A percentile compares a stretch with the other conserved stretches of the same genome.
phyloP scores from a whole-genome alignment of 352 stramenopile species.

The Pythium dissimile region DNA sequence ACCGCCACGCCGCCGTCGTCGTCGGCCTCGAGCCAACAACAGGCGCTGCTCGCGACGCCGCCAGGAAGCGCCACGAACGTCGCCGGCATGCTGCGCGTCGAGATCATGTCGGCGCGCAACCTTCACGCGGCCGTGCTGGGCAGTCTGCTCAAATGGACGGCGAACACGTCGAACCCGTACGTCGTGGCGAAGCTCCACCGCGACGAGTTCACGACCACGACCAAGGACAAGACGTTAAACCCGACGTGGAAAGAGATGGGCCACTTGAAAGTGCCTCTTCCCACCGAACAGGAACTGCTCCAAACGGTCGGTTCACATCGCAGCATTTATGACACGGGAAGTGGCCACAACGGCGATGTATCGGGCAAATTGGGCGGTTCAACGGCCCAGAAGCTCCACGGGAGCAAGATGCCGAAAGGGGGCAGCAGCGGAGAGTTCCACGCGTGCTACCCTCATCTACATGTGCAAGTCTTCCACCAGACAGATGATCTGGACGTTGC shows the following conservation, averaged over 20 bases:
- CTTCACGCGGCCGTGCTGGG: conserved; percentile 55
- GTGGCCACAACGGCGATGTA: conserved; percentile 5
- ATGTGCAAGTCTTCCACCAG: conserved; percentile 60
- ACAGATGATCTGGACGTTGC: conserved; percentile 23
- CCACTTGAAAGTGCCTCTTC: conserved; percentile 44
- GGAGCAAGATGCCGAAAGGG: conserved; percentile 14
- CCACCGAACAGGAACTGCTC: conserved; percentile 53
- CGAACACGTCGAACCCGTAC: conserved; percentile 67
- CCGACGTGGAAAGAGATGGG: conserved; percentile 67
- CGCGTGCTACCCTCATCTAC: conserved; percentile 52
- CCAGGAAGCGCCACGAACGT: not conserved
- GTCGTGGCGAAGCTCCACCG: conserved; percentile 50
- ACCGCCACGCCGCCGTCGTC: not conserved
- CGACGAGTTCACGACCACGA: conserved; percentile 50
- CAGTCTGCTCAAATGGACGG: conserved; percentile 64
- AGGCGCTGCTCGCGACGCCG: not conserved
- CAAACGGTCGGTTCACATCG: conserved; percentile 29
- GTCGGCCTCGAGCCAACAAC: not conserved
- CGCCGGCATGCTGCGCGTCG: conserved; percentile 51
- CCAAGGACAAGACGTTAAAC: conserved; percentile 49
- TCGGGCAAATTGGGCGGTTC: not conserved
- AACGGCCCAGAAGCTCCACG: conserved; percentile 14
- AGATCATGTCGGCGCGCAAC: conserved; percentile 55
- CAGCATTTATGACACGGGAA: conserved; percentile 11
- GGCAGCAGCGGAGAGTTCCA: conserved; percentile 30